Conservation (phyloP, 2,329 filamentous ascomycete species). For the Juglanconis juglandina region DNA sequence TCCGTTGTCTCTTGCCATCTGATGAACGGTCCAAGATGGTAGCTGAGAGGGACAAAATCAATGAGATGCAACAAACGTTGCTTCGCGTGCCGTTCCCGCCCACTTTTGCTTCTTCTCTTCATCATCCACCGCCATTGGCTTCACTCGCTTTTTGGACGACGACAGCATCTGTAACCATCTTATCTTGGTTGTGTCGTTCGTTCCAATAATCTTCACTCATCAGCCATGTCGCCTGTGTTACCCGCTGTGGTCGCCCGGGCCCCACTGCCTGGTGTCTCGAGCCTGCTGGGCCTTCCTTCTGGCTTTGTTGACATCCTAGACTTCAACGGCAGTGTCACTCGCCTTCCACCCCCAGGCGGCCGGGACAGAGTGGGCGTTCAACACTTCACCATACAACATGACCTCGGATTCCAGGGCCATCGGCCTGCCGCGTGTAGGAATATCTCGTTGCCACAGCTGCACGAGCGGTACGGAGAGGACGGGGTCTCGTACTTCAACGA, state of each 20-base stretch:
- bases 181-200: conserved; percentile 7
- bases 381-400: neutral
- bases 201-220: neutral
- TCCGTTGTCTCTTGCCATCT: too few species aligned
- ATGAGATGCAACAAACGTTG: neutral
- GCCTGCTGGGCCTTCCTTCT: neutral
- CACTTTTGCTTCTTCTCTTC: neutral
- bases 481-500: neutral
- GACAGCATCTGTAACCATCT: neutral
- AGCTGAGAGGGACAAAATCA: too few species aligned
- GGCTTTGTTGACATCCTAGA: neutral
- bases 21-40: too few species aligned
- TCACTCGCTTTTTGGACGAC: conserved; percentile 4
- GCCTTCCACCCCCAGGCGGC: neutral
- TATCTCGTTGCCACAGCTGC: neutral
- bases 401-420: neutral
- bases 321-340: conserved; percentile 3
- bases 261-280: neutral
- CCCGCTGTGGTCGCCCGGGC: neutral
- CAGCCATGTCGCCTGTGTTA: conserved; percentile 11
- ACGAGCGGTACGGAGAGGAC: neutral
- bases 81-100: neutral
- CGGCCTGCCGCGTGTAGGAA: neutral
- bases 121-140: conserved; percentile 8
- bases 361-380: neutral